Conservation (phyloP, 2,329 filamentous ascomycete species). For the Penicillium sp. region DNA sequence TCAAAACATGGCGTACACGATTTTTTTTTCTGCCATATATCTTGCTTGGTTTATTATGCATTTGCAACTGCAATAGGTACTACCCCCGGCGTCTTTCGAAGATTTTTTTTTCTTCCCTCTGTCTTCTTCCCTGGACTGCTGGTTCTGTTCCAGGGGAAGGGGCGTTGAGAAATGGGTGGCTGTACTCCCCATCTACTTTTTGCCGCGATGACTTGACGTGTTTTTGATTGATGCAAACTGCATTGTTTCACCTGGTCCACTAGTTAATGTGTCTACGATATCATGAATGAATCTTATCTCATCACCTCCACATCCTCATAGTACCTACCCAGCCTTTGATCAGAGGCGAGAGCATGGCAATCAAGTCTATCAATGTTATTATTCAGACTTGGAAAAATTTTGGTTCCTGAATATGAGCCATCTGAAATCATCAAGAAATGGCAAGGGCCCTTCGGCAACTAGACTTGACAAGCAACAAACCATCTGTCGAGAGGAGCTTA, state of each 20-base stretch:
- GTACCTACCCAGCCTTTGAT: no score
- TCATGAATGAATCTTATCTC: slow-evolving; percentile 20
- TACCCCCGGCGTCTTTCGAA: slow-evolving; percentile 1
- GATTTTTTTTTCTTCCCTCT: not conserved
- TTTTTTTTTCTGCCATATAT: not conserved
- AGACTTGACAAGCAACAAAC: no score
- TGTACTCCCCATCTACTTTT: slow-evolving; percentile 5
- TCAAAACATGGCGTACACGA: slow-evolving; percentile 5
- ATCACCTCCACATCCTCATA: no score
- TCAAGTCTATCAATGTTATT: no score
- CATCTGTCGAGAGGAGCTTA: not conserved
- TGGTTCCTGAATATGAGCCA: no score
- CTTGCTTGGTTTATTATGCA: not conserved
- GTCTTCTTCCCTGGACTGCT: slow-evolving; percentile 15
- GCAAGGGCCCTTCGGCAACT: no score
- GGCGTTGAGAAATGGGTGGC: not conserved
- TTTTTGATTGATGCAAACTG: slow-evolving; percentile 15
- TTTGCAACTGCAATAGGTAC: not conserved
- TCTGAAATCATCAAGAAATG: no score
- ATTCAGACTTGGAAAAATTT: no score
- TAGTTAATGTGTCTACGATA: slow-evolving; percentile 27
- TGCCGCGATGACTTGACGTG: slow-evolving; percentile 23
- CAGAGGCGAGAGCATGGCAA: no score
- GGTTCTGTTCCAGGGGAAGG: slow-evolving; percentile 12
- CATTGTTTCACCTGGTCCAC: not conserved